These are phyloP conservation scores for Nicotiana obtusifolia DNA, from an alignment of 257 asterid genomes.

Conservation along the genomic window DNA sequence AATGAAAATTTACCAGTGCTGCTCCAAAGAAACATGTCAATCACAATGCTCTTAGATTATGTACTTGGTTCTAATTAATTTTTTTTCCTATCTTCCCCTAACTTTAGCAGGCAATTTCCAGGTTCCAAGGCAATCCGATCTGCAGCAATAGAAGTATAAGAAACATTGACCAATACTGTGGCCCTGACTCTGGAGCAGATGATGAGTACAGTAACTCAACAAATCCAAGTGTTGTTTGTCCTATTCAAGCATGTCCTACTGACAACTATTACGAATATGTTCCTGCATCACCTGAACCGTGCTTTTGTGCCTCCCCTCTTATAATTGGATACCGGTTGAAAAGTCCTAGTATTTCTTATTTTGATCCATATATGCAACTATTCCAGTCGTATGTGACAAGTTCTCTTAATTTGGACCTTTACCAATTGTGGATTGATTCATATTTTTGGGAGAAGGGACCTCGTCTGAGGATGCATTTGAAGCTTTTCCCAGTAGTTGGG, in stretches of 20 bases:
- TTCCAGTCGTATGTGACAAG: conserved; percentile 27
- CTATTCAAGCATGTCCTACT: conserved; percentile 33
- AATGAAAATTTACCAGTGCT: not conserved
- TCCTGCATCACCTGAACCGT: conserved; percentile 30
- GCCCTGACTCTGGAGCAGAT: conserved; percentile 20
- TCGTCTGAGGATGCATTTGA: conserved; percentile 42
- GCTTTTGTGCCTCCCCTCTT: conserved; percentile 50
- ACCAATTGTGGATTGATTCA: conserved; percentile 36
- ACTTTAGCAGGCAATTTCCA: conserved; percentile 15
- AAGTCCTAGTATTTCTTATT: conserved; percentile 46
- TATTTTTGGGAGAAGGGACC: conserved; percentile 43
- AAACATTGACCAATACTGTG: conserved; percentile 29
- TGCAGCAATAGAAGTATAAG: conserved; percentile 25
- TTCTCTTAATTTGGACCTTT: conserved; percentile 25
- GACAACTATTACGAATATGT: conserved; percentile 39
- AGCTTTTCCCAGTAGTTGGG: conserved; percentile 35
- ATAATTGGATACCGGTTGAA: conserved; percentile 44
- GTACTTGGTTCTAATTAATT: not conserved
- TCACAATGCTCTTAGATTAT: not conserved
- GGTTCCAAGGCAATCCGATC: conserved; percentile 40
- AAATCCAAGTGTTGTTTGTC: conserved; percentile 20
- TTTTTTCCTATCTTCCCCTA: not conserved
- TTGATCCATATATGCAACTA: conserved; percentile 28
- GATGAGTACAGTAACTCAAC: conserved; percentile 10
- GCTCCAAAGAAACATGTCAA: not conserved